Percentiles rank a stretch among this genome's conserved stretches.
These are phyloP conservation scores for Trypanosomatidae sp. DNA, from an alignment of 208 protist genomes.

Conservation along the genomic window DNA sequence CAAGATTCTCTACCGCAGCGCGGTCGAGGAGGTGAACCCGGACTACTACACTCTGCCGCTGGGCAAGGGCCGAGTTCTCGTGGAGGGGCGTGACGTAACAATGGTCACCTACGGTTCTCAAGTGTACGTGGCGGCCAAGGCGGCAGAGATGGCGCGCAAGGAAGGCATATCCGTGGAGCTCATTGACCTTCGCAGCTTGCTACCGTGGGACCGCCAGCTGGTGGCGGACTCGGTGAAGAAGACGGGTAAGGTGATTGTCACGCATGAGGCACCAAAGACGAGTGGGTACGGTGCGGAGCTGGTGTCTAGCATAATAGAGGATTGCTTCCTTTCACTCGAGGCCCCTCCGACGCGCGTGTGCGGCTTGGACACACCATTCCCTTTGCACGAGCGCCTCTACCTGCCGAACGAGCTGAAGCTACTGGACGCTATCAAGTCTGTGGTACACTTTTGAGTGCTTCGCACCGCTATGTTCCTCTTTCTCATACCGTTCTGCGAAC, in stretches of 20 bases:
- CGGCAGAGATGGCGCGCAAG: constrained; percentile 76
- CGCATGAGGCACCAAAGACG: constrained; percentile 95
- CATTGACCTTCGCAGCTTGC: constrained; percentile 96
- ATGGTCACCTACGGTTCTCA: constrained; percentile 96
- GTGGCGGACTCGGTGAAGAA: constrained; percentile 92
- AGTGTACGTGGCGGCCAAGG: constrained; percentile 76
- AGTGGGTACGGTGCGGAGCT: constrained; percentile 96
- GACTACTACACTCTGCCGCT: constrained; percentile 95
- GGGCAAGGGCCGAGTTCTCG: constrained; percentile 89
- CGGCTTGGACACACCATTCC: constrained; percentile 96
- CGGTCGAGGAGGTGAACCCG: constrained; percentile 91
- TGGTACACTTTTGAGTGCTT: constrained; percentile 40
- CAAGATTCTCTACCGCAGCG: constrained; percentile 94
- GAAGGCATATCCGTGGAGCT: constrained; percentile 93
- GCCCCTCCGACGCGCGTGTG: constrained; percentile 96
- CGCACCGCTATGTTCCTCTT: background rate
- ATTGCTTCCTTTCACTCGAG: constrained; percentile 96
- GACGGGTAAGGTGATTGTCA: constrained; percentile 91
- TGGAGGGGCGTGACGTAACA: constrained; percentile 94
- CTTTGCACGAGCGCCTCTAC: constrained; percentile 96
- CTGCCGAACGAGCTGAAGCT: constrained; percentile 94
- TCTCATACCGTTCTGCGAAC: background rate
- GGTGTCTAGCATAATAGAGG: constrained; percentile 87
- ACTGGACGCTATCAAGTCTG: constrained; percentile 61
- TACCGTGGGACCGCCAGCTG: constrained; percentile 96